These are phyloP conservation scores for Neofusicoccum cordaticola DNA, from an alignment of 2,329 filamentous ascomycete genomes.

Conservation along the genomic window DNA sequence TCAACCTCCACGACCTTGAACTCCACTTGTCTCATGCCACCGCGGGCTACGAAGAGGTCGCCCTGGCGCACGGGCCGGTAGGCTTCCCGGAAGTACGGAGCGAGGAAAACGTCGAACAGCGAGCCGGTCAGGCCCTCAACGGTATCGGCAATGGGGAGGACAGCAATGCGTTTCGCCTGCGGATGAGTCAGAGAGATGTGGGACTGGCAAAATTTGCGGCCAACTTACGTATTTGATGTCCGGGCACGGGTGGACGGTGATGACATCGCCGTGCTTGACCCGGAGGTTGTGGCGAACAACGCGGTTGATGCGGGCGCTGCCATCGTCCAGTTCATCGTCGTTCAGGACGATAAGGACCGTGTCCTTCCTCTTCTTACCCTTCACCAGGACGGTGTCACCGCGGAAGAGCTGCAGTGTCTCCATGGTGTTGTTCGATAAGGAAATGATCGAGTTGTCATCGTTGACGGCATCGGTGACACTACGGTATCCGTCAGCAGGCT, in stretches of 20 bases:
- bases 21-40: constrained; percentile 98
- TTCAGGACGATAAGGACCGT: constrained; percentile 96
- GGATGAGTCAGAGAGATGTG: constrained; percentile 6
- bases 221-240: constrained; percentile 98
- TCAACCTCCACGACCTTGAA: constrained; percentile 99
- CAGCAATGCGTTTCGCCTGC: constrained; percentile 96
- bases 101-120: constrained; percentile 97
- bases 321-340: constrained; percentile 97
- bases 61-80: constrained; percentile 97
- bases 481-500: constrained; percentile 32
- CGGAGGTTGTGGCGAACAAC: constrained; percentile 97
- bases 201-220: neutral
- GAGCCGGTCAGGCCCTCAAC: constrained; percentile 97
- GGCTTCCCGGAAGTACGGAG: constrained; percentile 98
- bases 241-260: constrained; percentile 95
- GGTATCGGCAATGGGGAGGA: constrained; percentile 96
- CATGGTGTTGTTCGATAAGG: constrained; percentile 98
- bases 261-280: constrained; percentile 96
- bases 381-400: constrained; percentile 94
- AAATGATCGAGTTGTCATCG: constrained; percentile 99
- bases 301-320: constrained; percentile 94
- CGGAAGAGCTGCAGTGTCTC: constrained; percentile 97
- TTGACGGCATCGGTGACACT: constrained; percentile 98
- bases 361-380: constrained; percentile 99
- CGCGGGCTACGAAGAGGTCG: constrained; percentile 94